Evolutionary conservation across 2,329 filamentous ascomycete species (phyloP).

Genomic region (Colletotrichum tropicale): DNA sequence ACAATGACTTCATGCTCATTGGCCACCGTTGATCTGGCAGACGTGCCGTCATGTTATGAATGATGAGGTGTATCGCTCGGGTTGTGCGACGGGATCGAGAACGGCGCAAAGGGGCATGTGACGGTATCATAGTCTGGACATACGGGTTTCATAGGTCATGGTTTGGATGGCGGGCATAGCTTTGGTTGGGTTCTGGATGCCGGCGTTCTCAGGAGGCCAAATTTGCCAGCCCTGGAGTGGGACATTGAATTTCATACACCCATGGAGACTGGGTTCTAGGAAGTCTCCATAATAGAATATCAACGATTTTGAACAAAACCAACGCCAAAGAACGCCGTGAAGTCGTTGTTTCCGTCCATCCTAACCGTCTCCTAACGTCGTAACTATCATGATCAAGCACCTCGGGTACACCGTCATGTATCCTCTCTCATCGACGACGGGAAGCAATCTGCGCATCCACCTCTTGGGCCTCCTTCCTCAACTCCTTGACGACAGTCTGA

Average conservation of each 20-base stretch:
- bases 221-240: neutral
- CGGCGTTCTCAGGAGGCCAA: neutral
- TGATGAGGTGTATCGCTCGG: neutral
- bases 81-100: neutral
- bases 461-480: slow-evolving; percentile 60
- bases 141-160: slow-evolving; percentile 5
- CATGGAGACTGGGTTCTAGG: slow-evolving; percentile 1
- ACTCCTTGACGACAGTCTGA: slow-evolving; percentile 64
- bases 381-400: neutral
- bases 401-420: neutral
- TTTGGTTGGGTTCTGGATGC: neutral
- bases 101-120: neutral
- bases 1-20: slow-evolving; percentile 54
- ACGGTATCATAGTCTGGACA: slow-evolving; percentile 6
- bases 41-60: neutral
- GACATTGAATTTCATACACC: neutral
- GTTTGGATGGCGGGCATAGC: neutral
- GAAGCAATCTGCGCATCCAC: slow-evolving; percentile 45
- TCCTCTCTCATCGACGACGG: slow-evolving; percentile 24
- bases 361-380: neutral
- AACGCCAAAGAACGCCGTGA: slow-evolving; percentile 3
- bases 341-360: neutral
- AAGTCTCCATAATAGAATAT: slow-evolving; percentile 10
- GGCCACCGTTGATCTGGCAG: slow-evolving; percentile 46
- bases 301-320: neutral